Conservation (phyloP, 495 filamentous ascomycete species). For the Rhypophila decipiens region DNA sequence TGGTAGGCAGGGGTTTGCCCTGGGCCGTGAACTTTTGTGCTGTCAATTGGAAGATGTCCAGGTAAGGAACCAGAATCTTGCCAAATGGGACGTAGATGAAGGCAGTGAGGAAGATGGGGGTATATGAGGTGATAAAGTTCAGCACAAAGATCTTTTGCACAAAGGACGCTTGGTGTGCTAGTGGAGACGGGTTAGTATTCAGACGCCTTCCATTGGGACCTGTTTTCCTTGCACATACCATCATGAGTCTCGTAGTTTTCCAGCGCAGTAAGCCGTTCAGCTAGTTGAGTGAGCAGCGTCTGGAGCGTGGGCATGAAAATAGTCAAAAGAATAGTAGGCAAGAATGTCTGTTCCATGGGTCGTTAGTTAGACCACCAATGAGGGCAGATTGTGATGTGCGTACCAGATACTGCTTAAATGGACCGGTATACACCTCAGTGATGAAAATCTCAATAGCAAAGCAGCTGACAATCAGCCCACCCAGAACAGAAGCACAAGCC, state of each 20-base stretch:
- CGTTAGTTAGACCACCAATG: slow-evolving; percentile 23
- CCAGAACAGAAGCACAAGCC: slow-evolving; percentile 60
- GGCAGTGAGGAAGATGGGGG: slow-evolving; percentile 85
- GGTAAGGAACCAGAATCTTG: slow-evolving; percentile 75
- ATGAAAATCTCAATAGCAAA: slow-evolving; percentile 97
- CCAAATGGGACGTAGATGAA: slow-evolving; percentile 98
- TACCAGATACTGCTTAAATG: slow-evolving; percentile 79
- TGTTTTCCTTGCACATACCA: slow-evolving; percentile 21
- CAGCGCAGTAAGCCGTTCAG: slow-evolving; percentile 70
- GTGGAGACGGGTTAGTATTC: background rate
- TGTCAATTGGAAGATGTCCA: slow-evolving; percentile 78
- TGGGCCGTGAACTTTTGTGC: slow-evolving; percentile 67
- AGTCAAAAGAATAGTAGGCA: slow-evolving; percentile 84
- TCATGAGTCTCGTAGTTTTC: slow-evolving; percentile 90
- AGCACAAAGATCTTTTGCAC: slow-evolving; percentile 90
- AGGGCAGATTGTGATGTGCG: slow-evolving; percentile 14
- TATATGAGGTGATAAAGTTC: slow-evolving; percentile 96
- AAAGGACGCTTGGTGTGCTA: slow-evolving; percentile 66
- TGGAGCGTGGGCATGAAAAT: slow-evolving; percentile 72
- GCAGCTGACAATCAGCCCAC: slow-evolving; percentile 74
- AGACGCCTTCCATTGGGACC: background rate
- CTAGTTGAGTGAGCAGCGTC: slow-evolving; percentile 67
- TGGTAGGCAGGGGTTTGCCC: slow-evolving; percentile 59
- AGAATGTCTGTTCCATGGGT: slow-evolving; percentile 55
- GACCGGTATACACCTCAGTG: slow-evolving; percentile 86